Evolutionary conservation across 306 rosid species (phyloP), one percentile per base, ranked within the genome.

Genomic region (Arachis hypogaea): DNA sequence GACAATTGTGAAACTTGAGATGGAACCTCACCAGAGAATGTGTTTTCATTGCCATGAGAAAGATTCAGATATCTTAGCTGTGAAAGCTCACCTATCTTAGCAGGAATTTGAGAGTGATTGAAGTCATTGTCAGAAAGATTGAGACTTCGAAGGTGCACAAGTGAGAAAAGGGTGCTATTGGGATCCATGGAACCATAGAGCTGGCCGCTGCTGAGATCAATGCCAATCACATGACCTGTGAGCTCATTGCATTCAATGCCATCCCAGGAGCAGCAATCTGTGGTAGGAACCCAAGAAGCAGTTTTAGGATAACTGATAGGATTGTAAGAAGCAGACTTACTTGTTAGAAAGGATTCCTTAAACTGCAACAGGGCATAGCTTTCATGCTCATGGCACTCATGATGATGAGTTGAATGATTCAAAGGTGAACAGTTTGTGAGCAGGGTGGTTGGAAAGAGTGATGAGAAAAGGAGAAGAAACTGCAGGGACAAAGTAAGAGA

Each of bases 231-330:
- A 16, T 66, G 59, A 66, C 14, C 16, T 4, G 79, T 61, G 44
- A 1, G n/a, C 22, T 72, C 51, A 56, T 81, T 72, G 63, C 85
- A 77, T 7, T 54, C 6, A 28, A 81, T 73, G 1, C 79, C 78
- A 60, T 72, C 57, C 85, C 85, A 77, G 38, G 73, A 81, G 36
- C 78, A 76, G 28, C 79, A 81, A 49, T 77, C 68, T 7, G 58
- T 60, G 64, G 9, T 9, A 7, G 61, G 29, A 56, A 65, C 70
- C 82, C 85, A 81, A 14, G 79, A 72, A 10, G 58, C 3, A 4
- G 9, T 50, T 55, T 81, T 81, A 4, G 76, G 85, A 71, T 81
- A 71, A 76, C 63, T 46, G 0, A 76, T 16, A 16, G 63, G 76
- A 28, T 54, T 0, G 0, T 0, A 1, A 54, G 78, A 81, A 6